Percentiles rank a stretch among this genome's conserved stretches.
phyloP scores from a whole-genome alignment of 2,329 filamentous ascomycete genomes.

The Lasiodiplodia hormozganensis region DNA sequence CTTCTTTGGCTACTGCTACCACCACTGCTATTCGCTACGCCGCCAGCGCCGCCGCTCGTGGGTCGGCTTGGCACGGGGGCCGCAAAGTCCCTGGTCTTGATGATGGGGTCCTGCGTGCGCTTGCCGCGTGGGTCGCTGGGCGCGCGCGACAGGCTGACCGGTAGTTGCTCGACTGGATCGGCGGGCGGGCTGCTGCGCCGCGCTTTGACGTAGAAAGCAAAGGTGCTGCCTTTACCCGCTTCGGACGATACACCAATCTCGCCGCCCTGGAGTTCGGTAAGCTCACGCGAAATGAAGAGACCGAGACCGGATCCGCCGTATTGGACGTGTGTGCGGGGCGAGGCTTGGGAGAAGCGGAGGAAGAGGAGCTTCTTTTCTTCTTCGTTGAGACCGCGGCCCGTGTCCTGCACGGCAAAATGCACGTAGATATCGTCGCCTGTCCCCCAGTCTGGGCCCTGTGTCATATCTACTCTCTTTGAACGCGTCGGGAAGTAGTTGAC shows the following conservation, averaged over 20 bases:
- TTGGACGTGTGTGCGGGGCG: conserved; percentile 75
- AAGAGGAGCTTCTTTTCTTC: conserved; percentile 78
- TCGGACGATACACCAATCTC: conserved; percentile 76
- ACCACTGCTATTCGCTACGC: conserved; percentile 23
- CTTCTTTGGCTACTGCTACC: background rate
- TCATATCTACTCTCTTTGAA: conserved; percentile 54
- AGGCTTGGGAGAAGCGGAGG: conserved; percentile 80
- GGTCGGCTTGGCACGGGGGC: background rate
- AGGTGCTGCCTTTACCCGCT: conserved; percentile 73
- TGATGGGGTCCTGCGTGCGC: conserved; percentile 32
- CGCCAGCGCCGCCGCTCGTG: conserved; percentile 29
- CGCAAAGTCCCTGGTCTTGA: conserved; percentile 47
- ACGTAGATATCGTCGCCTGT: conserved; percentile 70
- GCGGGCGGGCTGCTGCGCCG: conserved; percentile 59
- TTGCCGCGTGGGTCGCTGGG: conserved; percentile 42
- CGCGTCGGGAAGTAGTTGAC: conserved; percentile 70
- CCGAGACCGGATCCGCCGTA: conserved; percentile 82
- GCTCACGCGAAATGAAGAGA: conserved; percentile 77
- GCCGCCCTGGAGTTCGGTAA: conserved; percentile 82
- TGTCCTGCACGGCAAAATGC: conserved; percentile 77
- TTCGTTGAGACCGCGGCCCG: conserved; percentile 74
- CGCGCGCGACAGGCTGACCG: conserved; percentile 38
- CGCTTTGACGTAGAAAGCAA: conserved; percentile 77
- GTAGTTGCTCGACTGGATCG: conserved; percentile 40
- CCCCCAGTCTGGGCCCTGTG: conserved; percentile 71